A percentile compares a stretch with the other conserved stretches of the same genome.
phyloP scores from a whole-genome alignment of 305 asterid species.

The Fraxinus greggii region DNA sequence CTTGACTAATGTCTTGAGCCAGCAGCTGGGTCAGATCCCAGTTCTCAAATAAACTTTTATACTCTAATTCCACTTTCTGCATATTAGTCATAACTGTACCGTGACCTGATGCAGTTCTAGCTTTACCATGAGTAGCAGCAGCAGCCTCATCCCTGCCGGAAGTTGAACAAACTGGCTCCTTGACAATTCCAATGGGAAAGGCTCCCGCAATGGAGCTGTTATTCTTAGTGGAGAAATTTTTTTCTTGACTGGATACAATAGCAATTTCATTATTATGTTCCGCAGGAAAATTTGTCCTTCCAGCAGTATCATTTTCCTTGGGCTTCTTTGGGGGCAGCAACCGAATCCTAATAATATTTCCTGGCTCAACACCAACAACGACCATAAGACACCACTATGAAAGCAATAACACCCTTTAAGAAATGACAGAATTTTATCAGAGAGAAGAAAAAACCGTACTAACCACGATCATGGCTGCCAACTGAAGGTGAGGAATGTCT shows the following conservation, averaged over 20 bases:
- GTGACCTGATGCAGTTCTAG: background rate
- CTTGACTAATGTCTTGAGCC: background rate
- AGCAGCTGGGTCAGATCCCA: constrained; percentile 39
- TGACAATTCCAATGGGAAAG: background rate
- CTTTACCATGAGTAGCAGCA: background rate
- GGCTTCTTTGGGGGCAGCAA: constrained; percentile 47
- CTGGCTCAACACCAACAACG: constrained; percentile 29
- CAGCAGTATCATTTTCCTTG: constrained; percentile 27
- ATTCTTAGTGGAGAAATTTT: background rate
- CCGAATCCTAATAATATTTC: constrained; percentile 54
- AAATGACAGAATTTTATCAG: background rate
- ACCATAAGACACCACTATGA: background rate
- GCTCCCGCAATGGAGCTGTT: background rate
- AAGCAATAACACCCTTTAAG: background rate
- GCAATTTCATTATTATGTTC: constrained; percentile 10
- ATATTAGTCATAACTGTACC: constrained; percentile 21
- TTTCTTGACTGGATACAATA: background rate
- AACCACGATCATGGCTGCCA: constrained; percentile 35
- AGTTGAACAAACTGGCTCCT: constrained; percentile 25
- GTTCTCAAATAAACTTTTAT: constrained; percentile 39
- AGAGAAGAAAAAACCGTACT: background rate
- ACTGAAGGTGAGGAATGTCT: constrained; percentile 38
- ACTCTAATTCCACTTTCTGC: constrained; percentile 35
- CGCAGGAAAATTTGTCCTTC: constrained; percentile 24
- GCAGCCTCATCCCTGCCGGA: constrained; percentile 23